Evolutionary conservation across 768 basidiomycete species (phyloP).

Genomic region (Exsudoporus frostii): DNA sequence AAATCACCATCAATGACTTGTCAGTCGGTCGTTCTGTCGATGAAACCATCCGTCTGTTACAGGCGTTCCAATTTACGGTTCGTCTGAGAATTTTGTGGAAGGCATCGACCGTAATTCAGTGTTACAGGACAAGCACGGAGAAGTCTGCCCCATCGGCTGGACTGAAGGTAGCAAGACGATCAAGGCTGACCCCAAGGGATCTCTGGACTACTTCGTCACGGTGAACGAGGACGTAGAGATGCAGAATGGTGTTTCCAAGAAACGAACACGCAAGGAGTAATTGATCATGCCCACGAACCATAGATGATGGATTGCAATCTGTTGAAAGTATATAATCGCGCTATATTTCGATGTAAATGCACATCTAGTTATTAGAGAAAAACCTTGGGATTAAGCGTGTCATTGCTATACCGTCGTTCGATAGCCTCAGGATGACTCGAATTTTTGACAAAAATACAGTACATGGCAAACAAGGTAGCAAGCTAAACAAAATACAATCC

Average conservation of each 20-base stretch:
- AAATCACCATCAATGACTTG: slow-evolving; percentile 88
- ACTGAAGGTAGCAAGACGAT: slow-evolving; percentile 77
- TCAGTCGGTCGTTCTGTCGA: slow-evolving; percentile 95
- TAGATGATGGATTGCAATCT: background rate
- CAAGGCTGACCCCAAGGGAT: slow-evolving; percentile 71
- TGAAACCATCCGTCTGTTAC: slow-evolving; percentile 85
- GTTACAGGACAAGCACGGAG: slow-evolving; percentile 72
- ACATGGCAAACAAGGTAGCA: background rate
- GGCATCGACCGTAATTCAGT: background rate
- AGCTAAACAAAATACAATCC: background rate
- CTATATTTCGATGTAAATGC: background rate
- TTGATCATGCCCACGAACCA: background rate
- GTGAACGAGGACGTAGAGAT: slow-evolving; percentile 28
- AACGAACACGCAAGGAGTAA: slow-evolving; percentile 56
- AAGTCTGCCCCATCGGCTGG: slow-evolving; percentile 94
- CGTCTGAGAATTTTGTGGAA: slow-evolving; percentile 21
- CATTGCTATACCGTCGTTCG: background rate
- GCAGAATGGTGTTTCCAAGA: slow-evolving; percentile 46
- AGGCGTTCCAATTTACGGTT: slow-evolving; percentile 91
- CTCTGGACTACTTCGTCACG: slow-evolving; percentile 68
- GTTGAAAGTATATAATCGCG: background rate
- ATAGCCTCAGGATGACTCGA: background rate
- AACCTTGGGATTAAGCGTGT: background rate
- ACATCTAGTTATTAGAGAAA: background rate
- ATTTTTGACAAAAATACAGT: background rate